Base-by-base conservation (phyloP, 1,139 yeast species). In the Diutina catenulata region DNA sequence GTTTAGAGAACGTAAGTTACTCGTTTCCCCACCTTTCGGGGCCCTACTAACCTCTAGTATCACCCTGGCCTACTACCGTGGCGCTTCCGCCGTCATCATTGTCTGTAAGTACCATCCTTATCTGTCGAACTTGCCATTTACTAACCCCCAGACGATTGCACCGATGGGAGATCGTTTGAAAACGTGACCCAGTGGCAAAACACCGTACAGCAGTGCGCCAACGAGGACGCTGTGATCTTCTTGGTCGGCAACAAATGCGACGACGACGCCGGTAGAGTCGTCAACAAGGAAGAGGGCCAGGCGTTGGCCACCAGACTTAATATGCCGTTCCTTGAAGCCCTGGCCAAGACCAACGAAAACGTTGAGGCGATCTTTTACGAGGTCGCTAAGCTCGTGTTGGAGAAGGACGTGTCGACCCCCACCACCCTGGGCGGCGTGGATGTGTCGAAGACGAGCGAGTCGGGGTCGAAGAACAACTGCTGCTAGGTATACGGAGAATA, bases 21-120 rank as follows among this genome's bases (percentile, higher is more conserved):
- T n/a, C n/a, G n/a, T n/a, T n/a, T n/a, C n/a, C n/a, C n/a, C n/a
- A n/a, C n/a, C n/a, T n/a, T n/a, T n/a, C n/a, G n/a, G n/a, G n/a
- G n/a, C n/a, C n/a, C n/a, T n/a, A n/a, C n/a, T n/a, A n/a, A n/a
- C n/a, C 70, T 78, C 96, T 68, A 91, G 98, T 40, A 91, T 91
- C 60, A 91, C 98, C 37, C 87, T 97, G 16, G 96, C 98, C 8
- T 91, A 93, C 62, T 91, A 93, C 65, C 77, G 99, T 60, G 96
- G 97, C 41, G 98, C 99, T 42, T 86, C 87, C 93, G 99, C 98
- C 45, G 91, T 93, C 56, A 77, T 91, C 42, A 74, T 91, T 49
- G 95, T 91, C 38, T 91, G n/a, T n/a, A n/a, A n/a, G n/a, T n/a
- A n/a, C n/a, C n/a, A n/a, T n/a, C n/a, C n/a, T n/a, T n/a, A n/a